Evolutionary conservation across 164 flowering plant genomes (phyloP).

Genomic region (Magnolia changhungtana): DNA sequence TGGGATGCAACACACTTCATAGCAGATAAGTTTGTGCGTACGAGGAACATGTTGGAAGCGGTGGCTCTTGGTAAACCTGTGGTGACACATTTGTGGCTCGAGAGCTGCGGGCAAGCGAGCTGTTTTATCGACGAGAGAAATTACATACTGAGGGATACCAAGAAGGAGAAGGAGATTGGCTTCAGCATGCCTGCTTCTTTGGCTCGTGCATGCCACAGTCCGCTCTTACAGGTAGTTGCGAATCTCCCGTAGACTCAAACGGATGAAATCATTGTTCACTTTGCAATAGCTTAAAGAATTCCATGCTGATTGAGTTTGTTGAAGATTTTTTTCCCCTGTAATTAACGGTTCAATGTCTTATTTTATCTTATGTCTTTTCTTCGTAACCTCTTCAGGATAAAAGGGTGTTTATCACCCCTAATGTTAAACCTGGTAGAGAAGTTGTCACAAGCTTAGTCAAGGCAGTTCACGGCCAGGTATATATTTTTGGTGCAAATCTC

Average conservation of each 20-base stretch:
- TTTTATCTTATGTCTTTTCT: neutral
- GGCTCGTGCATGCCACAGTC: conserved; percentile 59
- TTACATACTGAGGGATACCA: conserved; percentile 71
- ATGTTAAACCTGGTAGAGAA: conserved; percentile 72
- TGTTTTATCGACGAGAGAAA: conserved; percentile 77
- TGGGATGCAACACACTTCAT: conserved; percentile 88
- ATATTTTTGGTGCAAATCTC: neutral
- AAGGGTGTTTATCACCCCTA: conserved; percentile 72
- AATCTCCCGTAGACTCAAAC: neutral
- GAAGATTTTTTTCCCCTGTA: too few species aligned
- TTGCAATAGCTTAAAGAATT: neutral
- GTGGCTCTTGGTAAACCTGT: conserved; percentile 88
- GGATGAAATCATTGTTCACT: neutral
- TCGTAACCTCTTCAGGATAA: conserved; percentile 51
- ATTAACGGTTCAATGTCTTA: neutral
- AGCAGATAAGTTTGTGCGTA: conserved; percentile 79
- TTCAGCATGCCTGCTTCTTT: conserved; percentile 78
- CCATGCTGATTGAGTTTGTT: neutral
- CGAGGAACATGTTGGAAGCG: conserved; percentile 94
- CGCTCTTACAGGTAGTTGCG: conserved; percentile 56
- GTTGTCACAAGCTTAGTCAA: conserved; percentile 61
- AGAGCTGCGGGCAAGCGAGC: conserved; percentile 80
- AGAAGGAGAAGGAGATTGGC: conserved; percentile 87
- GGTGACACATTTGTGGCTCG: conserved; percentile 85
- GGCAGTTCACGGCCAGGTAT: conserved; percentile 84